These are phyloP conservation scores for Thelephora ganbajun DNA, from an alignment of 768 basidiomycete species.

Conservation along the genomic window DNA sequence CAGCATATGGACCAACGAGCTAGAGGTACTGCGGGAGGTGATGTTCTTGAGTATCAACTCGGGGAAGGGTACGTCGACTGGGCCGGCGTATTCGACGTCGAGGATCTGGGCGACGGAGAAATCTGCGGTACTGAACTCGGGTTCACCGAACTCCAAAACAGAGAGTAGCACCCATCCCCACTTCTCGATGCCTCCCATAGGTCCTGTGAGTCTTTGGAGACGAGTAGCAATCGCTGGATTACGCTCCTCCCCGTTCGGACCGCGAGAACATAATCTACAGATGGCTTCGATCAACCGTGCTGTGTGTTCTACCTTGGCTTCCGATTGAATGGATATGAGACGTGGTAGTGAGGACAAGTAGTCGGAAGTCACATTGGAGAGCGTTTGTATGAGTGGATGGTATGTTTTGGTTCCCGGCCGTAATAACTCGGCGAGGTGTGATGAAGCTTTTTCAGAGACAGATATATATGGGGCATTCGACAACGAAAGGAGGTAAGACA, in stretches of 20 bases:
- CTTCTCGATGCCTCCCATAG: slow-evolving; percentile 72
- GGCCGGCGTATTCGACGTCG: slow-evolving; percentile 29
- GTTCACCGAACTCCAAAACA: slow-evolving; percentile 61
- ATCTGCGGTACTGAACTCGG: slow-evolving; percentile 31
- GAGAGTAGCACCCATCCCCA: slow-evolving; percentile 85
- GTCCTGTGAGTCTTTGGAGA: slow-evolving; percentile 59
- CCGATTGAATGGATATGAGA: slow-evolving; percentile 53
- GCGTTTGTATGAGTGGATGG: slow-evolving; percentile 34
- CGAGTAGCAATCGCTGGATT: slow-evolving; percentile 25
- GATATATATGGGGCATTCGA: slow-evolving; percentile 42
- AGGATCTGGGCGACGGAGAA: slow-evolving; percentile 41
- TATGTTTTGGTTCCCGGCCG: slow-evolving; percentile 24
- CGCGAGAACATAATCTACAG: slow-evolving; percentile 28
- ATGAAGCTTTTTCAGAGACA: slow-evolving; percentile 35
- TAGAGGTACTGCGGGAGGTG: slow-evolving; percentile 32
- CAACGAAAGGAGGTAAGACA: slow-evolving; percentile 63
- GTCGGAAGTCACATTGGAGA: slow-evolving; percentile 50
- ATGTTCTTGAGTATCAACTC: slow-evolving; percentile 42
- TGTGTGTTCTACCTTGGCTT: slow-evolving; percentile 58
- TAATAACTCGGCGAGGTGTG: slow-evolving; percentile 34
- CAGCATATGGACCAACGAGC: slow-evolving; percentile 58
- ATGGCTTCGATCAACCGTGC: slow-evolving; percentile 59
- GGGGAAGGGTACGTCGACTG: slow-evolving; percentile 36
- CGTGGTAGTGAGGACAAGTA: slow-evolving; percentile 61
- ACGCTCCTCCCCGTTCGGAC: too few species aligned